These are phyloP conservation scores for Podospora appendiculata DNA, from an alignment of 495 filamentous ascomycete genomes.

Conservation along the genomic window DNA sequence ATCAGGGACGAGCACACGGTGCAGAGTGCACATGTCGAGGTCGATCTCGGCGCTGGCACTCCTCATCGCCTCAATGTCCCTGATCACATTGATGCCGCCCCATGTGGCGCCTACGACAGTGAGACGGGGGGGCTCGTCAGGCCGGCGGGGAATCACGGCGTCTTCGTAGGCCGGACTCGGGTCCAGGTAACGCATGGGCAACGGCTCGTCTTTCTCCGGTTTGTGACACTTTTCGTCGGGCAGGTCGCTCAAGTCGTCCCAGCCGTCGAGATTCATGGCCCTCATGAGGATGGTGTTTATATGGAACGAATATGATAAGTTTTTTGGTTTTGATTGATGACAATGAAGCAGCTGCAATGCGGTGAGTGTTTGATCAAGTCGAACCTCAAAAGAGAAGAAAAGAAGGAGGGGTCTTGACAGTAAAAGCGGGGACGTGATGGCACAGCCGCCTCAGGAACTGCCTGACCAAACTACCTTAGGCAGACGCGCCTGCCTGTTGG, in stretches of 20 bases:
- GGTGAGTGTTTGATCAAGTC: not conserved
- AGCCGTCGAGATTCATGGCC: not conserved
- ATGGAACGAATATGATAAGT: not conserved
- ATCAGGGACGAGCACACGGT: constrained; percentile 12
- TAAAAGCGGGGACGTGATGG: too few species aligned
- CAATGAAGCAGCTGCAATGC: not conserved
- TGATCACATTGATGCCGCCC: constrained; percentile 19
- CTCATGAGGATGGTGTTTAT: too few species aligned
- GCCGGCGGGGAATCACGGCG: not conserved
- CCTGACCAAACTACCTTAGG: too few species aligned
- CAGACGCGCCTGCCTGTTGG: too few species aligned
- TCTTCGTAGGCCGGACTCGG: constrained; percentile 7
- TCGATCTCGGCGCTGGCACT: constrained; percentile 4
- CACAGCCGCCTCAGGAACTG: too few species aligned
- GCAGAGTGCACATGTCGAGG: constrained; percentile 16
- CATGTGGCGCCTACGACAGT: constrained; percentile 18
- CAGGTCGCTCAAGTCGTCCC: not conserved
- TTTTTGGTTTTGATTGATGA: not conserved
- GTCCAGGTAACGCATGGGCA: not conserved
- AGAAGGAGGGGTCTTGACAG: not conserved
- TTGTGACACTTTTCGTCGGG: not conserved
- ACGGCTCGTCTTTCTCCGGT: not conserved
- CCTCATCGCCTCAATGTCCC: constrained; percentile 9
- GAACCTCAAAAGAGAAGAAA: not conserved
- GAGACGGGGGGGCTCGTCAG: constrained; percentile 7